Percentiles rank a stretch among this genome's conserved stretches.
phyloP scores from a whole-genome alignment of 306 rosid species.

The Castanea sativa region DNA sequence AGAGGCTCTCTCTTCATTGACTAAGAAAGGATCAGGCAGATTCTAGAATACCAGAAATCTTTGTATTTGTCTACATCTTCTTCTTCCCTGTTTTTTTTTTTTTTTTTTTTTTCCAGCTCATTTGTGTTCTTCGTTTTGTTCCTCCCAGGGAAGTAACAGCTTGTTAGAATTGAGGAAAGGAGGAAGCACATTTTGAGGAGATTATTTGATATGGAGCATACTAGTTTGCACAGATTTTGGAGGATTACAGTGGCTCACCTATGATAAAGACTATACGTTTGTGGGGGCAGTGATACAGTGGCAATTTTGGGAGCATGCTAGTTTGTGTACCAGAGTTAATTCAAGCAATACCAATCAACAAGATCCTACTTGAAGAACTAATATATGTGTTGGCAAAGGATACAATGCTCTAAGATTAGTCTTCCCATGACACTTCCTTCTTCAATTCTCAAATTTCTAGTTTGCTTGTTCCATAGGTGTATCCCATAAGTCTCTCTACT shows the following conservation, averaged over 20 bases:
- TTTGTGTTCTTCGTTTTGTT: constrained; percentile 32
- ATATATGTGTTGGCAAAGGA: constrained; percentile 37
- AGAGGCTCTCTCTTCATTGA: constrained; percentile 37
- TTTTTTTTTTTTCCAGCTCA: constrained; percentile 9
- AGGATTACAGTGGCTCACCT: constrained; percentile 64
- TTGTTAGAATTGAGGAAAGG: constrained; percentile 70
- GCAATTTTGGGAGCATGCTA: too few species aligned
- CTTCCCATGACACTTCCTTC: constrained; percentile 63
- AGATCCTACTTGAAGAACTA: constrained; percentile 13
- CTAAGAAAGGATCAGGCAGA: constrained; percentile 50
- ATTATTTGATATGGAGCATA: constrained; percentile 85
- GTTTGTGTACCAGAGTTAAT: too few species aligned
- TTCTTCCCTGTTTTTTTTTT: constrained; percentile 22
- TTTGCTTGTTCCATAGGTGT: constrained; percentile 74
- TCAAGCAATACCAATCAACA: too few species aligned
- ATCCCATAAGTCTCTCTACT: constrained; percentile 49
- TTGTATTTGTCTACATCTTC: constrained; percentile 24
- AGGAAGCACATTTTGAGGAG: constrained; percentile 75
- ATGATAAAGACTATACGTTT: constrained; percentile 58
- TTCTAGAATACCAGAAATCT: constrained; percentile 61
- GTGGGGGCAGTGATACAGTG: constrained; percentile 33
- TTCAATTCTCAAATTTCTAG: constrained; percentile 49
- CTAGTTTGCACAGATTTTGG: constrained; percentile 64
- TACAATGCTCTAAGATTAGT: constrained; percentile 49
- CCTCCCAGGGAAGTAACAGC: constrained; percentile 37